These are phyloP conservation scores for Calophaca sinica DNA, from an alignment of 306 rosid species.

Conservation along the genomic window DNA sequence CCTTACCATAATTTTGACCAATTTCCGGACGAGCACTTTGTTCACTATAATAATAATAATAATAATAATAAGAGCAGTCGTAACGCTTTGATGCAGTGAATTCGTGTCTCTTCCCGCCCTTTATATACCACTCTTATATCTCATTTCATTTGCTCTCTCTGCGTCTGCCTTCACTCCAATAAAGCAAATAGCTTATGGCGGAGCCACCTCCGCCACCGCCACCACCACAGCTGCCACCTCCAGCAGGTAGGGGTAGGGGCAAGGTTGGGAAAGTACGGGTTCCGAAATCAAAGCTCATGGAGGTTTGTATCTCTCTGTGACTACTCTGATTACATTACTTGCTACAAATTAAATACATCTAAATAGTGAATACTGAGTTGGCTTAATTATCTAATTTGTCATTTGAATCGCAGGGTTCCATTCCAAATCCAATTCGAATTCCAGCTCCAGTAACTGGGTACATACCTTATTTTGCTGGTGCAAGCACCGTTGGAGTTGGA, in stretches of 20 bases:
- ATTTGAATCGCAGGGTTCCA: not conserved
- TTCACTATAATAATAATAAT: too few relatives aligned
- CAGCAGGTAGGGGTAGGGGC: not conserved
- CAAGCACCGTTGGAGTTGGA: not conserved
- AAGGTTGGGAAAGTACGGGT: not conserved
- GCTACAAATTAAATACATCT: not conserved
- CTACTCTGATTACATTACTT: not conserved
- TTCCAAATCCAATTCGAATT: not conserved
- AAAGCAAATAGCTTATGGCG: not conserved
- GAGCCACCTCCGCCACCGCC: not conserved
- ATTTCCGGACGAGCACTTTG: too few relatives aligned
- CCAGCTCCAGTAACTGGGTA: not conserved
- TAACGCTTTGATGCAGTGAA: not conserved
- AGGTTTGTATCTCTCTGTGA: not conserved
- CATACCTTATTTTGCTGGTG: too few relatives aligned
- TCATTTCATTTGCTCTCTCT: not conserved
- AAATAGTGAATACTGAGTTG: not conserved
- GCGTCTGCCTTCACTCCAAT: not conserved
- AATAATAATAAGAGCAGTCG: not conserved
- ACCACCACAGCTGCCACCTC: not conserved
- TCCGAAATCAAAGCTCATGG: not conserved
- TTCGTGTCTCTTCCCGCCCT: not conserved
- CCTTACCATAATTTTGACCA: not conserved
- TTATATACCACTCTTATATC: not conserved
- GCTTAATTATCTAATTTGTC: not conserved